Percentiles rank a stretch among this genome's conserved stretches.
Evolutionary conservation across 306 rosid species (phyloP).

Genomic region (Potentilla sterilis): DNA sequence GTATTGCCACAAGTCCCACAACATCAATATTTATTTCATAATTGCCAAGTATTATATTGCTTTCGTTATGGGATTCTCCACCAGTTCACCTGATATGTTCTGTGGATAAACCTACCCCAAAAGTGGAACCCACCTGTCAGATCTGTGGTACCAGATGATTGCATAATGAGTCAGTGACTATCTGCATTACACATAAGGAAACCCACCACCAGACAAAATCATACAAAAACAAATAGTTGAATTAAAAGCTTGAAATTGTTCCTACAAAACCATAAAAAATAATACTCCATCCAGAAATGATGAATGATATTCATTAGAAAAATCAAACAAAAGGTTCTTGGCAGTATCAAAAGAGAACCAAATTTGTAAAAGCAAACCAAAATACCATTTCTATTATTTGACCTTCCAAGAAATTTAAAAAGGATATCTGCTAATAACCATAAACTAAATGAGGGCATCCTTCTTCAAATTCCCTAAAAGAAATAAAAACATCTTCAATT

Average conservation of each 20-base stretch:
- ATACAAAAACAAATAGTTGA: background rate
- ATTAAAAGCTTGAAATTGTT: background rate
- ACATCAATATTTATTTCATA: conserved; percentile 17
- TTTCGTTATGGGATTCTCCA: conserved; percentile 15
- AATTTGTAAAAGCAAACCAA: conserved; percentile 10
- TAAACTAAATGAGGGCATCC: background rate
- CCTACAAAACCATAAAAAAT: background rate
- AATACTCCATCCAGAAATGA: background rate
- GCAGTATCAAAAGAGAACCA: conserved; percentile 4
- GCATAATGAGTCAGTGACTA: background rate
- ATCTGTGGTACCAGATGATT: conserved; percentile 17
- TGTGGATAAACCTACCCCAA: conserved; percentile 13
- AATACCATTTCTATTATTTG: background rate
- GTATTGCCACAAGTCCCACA: conserved; percentile 14
- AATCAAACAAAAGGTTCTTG: conserved; percentile 4
- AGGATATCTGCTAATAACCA: background rate
- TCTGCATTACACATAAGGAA: background rate
- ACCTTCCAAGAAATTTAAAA: background rate
- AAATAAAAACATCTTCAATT: background rate
- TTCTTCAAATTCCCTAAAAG: background rate
- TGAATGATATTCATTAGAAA: conserved; percentile 8
- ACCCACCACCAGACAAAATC: conserved; percentile 6
- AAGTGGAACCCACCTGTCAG: background rate
- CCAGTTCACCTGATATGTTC: background rate
- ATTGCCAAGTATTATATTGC: conserved; percentile 12